Evolutionary conservation across 1,284 basidiomycete genomes (phyloP).

Genomic region (Trametes polyzona): DNA sequence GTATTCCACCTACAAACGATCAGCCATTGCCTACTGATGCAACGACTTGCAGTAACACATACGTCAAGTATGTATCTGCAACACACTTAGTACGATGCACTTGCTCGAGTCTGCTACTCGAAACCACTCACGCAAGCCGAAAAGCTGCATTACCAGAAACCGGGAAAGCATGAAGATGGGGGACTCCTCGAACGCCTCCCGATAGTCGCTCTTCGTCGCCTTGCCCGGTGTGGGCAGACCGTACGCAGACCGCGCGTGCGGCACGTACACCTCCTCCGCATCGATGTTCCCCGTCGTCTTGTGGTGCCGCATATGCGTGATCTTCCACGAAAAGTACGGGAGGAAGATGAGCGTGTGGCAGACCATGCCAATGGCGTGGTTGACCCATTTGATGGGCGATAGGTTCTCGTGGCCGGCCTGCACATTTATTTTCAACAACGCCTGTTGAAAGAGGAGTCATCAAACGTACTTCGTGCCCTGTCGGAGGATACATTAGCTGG

Average conservation of each 20-base stretch:
- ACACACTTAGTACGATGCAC: too few species aligned
- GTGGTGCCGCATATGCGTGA: constrained; percentile 48
- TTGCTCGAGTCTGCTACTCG: too few species aligned
- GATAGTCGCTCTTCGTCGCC: constrained; percentile 35
- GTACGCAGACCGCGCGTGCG: constrained; percentile 32
- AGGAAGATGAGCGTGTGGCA: constrained; percentile 45
- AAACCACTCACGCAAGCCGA: constrained; percentile 27
- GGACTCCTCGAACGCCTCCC: constrained; percentile 47
- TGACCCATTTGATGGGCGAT: constrained; percentile 23
- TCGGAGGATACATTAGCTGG: background rate
- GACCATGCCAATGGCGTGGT: constrained; percentile 32
- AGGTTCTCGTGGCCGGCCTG: constrained; percentile 37
- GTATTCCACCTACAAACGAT: constrained; percentile 29
- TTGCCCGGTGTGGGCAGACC: constrained; percentile 31
- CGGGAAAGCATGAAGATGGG: constrained; percentile 57
- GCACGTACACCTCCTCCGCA: constrained; percentile 39
- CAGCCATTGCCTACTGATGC: too few species aligned
- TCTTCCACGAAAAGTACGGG: constrained; percentile 52
- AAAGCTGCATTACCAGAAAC: constrained; percentile 52
- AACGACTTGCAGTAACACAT: too few species aligned
- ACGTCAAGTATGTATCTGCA: constrained; percentile 33
- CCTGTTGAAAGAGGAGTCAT: constrained; percentile 3
- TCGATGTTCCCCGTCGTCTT: constrained; percentile 36
- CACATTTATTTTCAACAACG: background rate
- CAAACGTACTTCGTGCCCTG: constrained; percentile 3